A percentile compares a stretch with the other conserved stretches of the same genome.
These are phyloP conservation scores for Ophiostoma novo-ulmi DNA, from an alignment of 2,329 filamentous ascomycete genomes.

Conservation along the genomic window DNA sequence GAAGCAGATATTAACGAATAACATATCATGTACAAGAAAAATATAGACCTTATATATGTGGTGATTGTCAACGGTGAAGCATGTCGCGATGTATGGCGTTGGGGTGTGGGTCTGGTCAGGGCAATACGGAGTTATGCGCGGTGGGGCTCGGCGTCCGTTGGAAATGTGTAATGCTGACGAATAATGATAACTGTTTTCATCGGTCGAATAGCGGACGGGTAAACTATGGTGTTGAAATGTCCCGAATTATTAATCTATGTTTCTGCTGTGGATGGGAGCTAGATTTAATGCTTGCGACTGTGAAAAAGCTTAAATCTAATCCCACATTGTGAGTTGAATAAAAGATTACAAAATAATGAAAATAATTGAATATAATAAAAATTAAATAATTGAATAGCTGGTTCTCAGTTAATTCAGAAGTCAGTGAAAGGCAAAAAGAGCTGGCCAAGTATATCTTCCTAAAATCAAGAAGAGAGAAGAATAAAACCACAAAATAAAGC, in stretches of 20 bases:
- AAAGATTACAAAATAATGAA: too few relatives aligned
- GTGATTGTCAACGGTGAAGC: background rate
- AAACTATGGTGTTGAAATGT: background rate
- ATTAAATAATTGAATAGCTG: too few relatives aligned
- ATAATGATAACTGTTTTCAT: background rate
- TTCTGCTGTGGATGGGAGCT: background rate
- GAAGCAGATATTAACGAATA: background rate
- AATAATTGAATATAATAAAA: too few relatives aligned
- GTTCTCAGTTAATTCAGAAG: too few relatives aligned
- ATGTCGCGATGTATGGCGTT: background rate
- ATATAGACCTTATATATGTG: background rate
- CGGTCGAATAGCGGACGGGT: slow-evolving; percentile 11
- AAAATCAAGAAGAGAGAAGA: too few relatives aligned
- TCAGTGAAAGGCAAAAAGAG: too few relatives aligned
- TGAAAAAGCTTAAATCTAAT: too few relatives aligned
- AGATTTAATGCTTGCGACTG: too few relatives aligned
- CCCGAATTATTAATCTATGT: background rate
- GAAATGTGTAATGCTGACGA: background rate
- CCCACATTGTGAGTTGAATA: too few relatives aligned
- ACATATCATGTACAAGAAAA: background rate
- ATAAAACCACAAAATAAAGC: too few relatives aligned
- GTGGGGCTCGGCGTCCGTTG: background rate
- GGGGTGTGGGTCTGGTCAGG: background rate
- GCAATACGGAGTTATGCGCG: background rate
- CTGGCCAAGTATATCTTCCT: too few relatives aligned